phyloP scores from a whole-genome alignment of 108 stramenopile genomes.

The Nitzschia sp. region DNA sequence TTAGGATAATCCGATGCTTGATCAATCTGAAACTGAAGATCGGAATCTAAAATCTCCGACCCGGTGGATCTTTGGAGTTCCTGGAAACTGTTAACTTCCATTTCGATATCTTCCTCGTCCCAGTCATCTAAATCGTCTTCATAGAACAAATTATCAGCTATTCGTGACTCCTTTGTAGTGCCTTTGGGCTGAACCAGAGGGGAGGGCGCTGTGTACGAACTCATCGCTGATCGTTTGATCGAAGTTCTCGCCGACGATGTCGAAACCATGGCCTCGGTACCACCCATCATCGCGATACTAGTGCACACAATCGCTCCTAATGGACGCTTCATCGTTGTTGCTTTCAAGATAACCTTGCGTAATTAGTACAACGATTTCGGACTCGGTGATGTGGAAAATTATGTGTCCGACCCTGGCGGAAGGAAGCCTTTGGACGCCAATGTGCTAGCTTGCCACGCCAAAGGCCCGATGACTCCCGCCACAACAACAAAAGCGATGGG shows the following conservation, averaged over 20 bases:
- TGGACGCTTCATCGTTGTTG: not conserved
- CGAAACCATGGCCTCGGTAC: constrained; percentile 8
- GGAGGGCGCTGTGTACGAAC: too few species aligned
- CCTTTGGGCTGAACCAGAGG: too few species aligned
- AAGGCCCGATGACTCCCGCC: too few species aligned
- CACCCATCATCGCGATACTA: not conserved
- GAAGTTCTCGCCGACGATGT: not conserved
- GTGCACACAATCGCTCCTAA: not conserved
- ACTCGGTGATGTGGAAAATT: too few species aligned
- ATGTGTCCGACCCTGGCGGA: too few species aligned
- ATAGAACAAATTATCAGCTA: not conserved
- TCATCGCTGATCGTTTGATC: too few species aligned
- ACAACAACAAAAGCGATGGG: too few species aligned
- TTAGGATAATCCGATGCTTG: constrained; percentile 8
- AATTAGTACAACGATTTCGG: too few species aligned
- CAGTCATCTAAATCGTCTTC: not conserved
- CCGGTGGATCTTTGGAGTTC: constrained; percentile 47
- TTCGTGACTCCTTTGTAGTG: too few species aligned
- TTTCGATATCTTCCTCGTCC: constrained; percentile 1
- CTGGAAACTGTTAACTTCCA: constrained; percentile 28
- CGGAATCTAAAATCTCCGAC: constrained; percentile 41
- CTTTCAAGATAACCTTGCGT: too few species aligned
- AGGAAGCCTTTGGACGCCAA: too few species aligned
- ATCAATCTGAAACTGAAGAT: constrained; percentile 46
- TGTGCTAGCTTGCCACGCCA: too few species aligned